Percentiles rank a stretch among this genome's conserved stretches.
phyloP scores from a whole-genome alignment of 257 asterid genomes.

The Solanum pennellii region DNA sequence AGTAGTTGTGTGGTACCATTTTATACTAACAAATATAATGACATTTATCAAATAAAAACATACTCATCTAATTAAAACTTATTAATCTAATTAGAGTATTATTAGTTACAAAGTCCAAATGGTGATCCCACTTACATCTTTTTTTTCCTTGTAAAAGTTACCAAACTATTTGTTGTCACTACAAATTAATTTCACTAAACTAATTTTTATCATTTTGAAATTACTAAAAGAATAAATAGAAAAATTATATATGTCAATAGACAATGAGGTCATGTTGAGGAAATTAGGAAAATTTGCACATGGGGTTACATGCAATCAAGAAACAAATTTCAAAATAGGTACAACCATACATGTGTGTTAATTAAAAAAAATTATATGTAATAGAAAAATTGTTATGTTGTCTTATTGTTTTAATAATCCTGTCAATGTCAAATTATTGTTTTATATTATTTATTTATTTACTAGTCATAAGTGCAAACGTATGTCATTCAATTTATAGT shows the following conservation, averaged over 20 bases:
- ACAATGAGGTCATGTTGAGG: not conserved
- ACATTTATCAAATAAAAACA: slow-evolving; percentile 2
- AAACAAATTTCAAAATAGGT: not conserved
- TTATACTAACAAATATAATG: slow-evolving; percentile 11
- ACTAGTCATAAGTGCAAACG: not conserved
- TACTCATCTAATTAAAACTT: not conserved
- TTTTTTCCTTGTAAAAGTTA: not conserved
- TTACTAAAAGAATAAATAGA: not conserved
- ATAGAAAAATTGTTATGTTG: not conserved
- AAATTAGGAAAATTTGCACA: slow-evolving; percentile 2
- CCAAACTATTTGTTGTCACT: not conserved
- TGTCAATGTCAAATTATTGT: not conserved
- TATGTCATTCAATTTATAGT: not conserved
- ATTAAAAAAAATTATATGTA: too few species aligned
- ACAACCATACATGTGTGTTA: not conserved
- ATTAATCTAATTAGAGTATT: not conserved
- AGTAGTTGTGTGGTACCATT: slow-evolving; percentile 16
- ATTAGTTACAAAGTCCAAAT: not conserved
- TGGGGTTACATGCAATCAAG: not conserved
- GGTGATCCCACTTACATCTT: not conserved
- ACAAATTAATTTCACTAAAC: not conserved
- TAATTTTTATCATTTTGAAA: not conserved
- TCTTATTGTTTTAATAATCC: not conserved
- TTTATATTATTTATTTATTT: too few species aligned
- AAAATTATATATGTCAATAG: not conserved